Evolutionary conservation across 208 protist species (phyloP), one percentile per base, ranked within the genome.

Genomic region (Lotmaria passim): DNA sequence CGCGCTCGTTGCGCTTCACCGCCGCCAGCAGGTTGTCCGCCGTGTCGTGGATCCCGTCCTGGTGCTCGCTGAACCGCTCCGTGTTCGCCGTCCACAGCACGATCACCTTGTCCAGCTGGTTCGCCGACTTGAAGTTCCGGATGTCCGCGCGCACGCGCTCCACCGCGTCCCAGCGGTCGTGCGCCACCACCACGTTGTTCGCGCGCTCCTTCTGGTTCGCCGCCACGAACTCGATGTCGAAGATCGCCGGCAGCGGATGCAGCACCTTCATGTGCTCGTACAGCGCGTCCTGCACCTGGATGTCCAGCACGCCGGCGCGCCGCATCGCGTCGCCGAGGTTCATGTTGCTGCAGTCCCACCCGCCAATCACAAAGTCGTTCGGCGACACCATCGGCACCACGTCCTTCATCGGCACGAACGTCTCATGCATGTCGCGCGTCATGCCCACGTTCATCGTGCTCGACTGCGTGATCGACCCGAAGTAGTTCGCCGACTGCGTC

Each of bases 51-150:
- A 99, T 39, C 38, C 98, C 98, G 23, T 69, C 67, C 15, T 55
- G 17, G 59, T 99, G 73, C 46, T 94, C 88, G 50, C 84, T 85
- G 85, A 99, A 99, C 43, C 98, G 84, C 86, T 99, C 98, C 43
- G 99, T 99, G 77, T 98, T 99, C 24, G 98, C 99, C 36, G 98
- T 98, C 98, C 99, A 99, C 14, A 99, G 82, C 30, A 99, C 91
- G 41, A 99, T 87, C 12, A 99, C 93, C 73, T 97, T 97, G 64
- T 99, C 98, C 19, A 99, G 81, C 11, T 79, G 61, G 77, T 99
- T 94, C 10, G 65, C 12, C 28, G 79, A 60, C 80, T 94, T 96
- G 70, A 96, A 95, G 31, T 89, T 48, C 31, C 96, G 79, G 69
- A 99, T 99, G 80, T 99, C 96, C 23, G 68, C 26, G 56, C 98